Base-by-base conservation (phyloP, 2,329 filamentous ascomycete species). In the Colletotrichum destructivum region DNA sequence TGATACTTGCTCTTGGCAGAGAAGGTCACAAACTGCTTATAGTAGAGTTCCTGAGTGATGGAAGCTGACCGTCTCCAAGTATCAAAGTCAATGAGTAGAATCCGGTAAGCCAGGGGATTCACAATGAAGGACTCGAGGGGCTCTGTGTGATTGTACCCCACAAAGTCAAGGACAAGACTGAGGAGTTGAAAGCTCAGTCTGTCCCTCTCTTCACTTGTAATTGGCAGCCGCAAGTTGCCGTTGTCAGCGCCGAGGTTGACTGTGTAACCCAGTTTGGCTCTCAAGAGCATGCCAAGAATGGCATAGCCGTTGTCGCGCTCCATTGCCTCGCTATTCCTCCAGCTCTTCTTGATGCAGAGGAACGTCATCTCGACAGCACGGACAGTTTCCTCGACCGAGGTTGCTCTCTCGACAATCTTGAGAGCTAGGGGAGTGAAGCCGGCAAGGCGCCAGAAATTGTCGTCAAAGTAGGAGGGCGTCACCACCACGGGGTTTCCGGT, bases 301-400 rank as follows among this genome's bases (percentile, higher is more conserved):
- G 94, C 93, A 79, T 98, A 99, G 0, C 96, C 97, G 75, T 97
- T 96, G 71, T 97, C 95, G 77, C 94, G 92, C 81, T 99, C 96
- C 93, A 99, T 98, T 35, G 96, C 95, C 80, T 99, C 97, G 75
- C 96, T 98, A 75, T 98, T 98, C 74, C 96, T 90, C 96, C 97
- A 99, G 79, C 93, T 98, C 74, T 93, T 92, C 75, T 93, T 92
- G 61, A 98, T 93, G 72, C 94, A 94, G 74, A 93, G 90, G 73
- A 98, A 95, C 35, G 98, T 86, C 77, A 97, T 93, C 77, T 97
- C 91, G 2, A 97, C 91, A 1, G 95, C 91, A 65, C 93, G 89
- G 12, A 95, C 84, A 38, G 95, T 90, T 55, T 91, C 91, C 60
- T 95, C 90, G 9, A 89, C 86, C 0, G 90, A 92, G 3, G 87